Evolutionary conservation across 2,329 filamentous ascomycete species (phyloP), one percentile per base, ranked within the genome.

Genomic region (Fusarium algeriense): DNA sequence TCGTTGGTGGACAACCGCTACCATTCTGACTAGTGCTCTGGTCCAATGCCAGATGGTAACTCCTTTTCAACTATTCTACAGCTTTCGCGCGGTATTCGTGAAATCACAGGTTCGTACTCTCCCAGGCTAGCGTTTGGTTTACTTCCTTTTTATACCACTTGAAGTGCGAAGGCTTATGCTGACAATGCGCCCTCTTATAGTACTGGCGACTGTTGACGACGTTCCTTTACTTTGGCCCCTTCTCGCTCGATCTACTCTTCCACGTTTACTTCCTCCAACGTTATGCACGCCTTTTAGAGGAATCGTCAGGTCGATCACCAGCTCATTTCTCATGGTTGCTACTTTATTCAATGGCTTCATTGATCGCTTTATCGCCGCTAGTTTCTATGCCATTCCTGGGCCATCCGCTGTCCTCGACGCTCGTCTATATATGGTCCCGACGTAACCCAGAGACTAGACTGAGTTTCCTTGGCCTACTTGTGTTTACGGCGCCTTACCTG

Each of bases 251-350:
- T 80, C 90, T 99, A 43, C 87, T 98, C 75, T 98, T 98, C 85
- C 95, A 98, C 81, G 93, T 98, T 80, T 99, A 98, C 88, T 99
- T 99, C 84, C 91, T 98, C 63, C 95, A 98, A 80, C 92, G 96
- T 62, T 99, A 99, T 82, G 95, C 95, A 10, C 92, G 96, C 54
- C 92, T 98, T 45, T 89, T 99, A 49, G 96, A 99, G 83, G 95
- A 98, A 82, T 94, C 93, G 1, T 94, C 94, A n/a, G 93, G 94
- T 43, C 90, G 93, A 45, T 97, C 93, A 7, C 93, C 95, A 2
- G 96, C 96, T 6, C 92, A 97, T 78, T 99, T 98, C 84, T 94
- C 94, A 9, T 99, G 95, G 95, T 87, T 99, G 20, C 87, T 99
- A 4, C 85, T 96, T 56, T 98, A 97, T 80, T 91, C 94, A 62